A percentile compares a stretch with the other conserved stretches of the same genome.
These are phyloP conservation scores for Sodiomyces alkalinus DNA, from an alignment of 2,329 filamentous ascomycete species.

Conservation along the genomic window DNA sequence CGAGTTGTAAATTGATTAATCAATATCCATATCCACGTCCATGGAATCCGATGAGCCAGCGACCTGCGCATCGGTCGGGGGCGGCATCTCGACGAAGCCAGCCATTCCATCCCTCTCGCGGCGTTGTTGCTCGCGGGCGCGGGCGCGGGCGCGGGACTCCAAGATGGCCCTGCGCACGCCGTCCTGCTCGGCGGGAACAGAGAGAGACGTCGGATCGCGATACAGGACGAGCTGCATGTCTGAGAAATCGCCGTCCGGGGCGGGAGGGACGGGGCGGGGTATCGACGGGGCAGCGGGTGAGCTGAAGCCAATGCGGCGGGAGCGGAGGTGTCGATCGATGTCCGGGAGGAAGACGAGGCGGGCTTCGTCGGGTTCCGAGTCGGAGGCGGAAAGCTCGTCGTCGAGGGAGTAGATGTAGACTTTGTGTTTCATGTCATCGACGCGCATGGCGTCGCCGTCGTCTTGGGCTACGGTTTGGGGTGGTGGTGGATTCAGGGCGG, in stretches of 20 bases:
- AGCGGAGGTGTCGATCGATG: slow-evolving; percentile 65
- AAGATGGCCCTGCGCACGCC: slow-evolving; percentile 71
- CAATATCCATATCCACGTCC: no score
- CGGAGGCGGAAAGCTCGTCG: slow-evolving; percentile 56
- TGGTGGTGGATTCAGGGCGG: slow-evolving; percentile 4
- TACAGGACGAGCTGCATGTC: slow-evolving; percentile 74
- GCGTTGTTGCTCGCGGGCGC: slow-evolving; percentile 45
- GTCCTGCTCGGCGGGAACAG: slow-evolving; percentile 58
- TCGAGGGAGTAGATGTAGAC: slow-evolving; percentile 88
- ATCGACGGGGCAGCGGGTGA: slow-evolving; percentile 38
- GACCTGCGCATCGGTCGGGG: no score
- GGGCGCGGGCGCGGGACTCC: slow-evolving; percentile 55
- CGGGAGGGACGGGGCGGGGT: slow-evolving; percentile 47
- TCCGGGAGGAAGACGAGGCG: slow-evolving; percentile 69
- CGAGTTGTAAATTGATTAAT: no score
- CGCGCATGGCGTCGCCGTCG: slow-evolving; percentile 53
- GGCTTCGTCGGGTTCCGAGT: slow-evolving; percentile 41
- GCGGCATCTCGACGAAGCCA: slow-evolving; percentile 7
- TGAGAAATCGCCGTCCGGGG: slow-evolving; percentile 36
- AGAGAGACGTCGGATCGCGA: slow-evolving; percentile 60
- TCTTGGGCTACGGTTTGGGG: slow-evolving; percentile 7
- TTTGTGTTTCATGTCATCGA: slow-evolving; percentile 76
- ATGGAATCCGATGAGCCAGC: no score
- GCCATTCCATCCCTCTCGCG: slow-evolving; percentile 7
- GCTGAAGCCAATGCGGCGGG: slow-evolving; percentile 52